These are phyloP conservation scores for Trypanosoma theileri DNA, from an alignment of 208 protist genomes.

Conservation along the genomic window DNA sequence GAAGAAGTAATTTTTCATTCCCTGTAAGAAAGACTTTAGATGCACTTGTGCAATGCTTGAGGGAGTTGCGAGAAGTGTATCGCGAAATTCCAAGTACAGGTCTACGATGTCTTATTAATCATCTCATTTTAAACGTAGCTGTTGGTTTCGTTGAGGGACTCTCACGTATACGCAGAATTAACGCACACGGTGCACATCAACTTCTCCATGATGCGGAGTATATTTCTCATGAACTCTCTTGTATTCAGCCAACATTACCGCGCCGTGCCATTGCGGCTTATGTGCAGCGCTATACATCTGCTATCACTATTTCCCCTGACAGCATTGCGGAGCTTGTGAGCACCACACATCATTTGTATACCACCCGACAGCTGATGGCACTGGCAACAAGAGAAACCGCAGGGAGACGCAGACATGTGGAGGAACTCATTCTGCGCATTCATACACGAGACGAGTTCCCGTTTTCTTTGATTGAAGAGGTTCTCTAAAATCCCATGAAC, in stretches of 20 bases:
- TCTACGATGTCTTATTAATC: neutral
- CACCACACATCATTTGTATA: constrained; percentile 9
- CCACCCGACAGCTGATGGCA: constrained; percentile 7
- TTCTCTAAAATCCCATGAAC: neutral
- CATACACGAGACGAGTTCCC: constrained; percentile 12
- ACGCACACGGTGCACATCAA: neutral
- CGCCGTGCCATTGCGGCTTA: neutral
- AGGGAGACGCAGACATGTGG: neutral
- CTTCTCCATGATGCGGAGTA: constrained; percentile 3
- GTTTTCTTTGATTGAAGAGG: constrained; percentile 13
- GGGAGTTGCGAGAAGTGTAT: neutral
- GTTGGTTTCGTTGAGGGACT: constrained; percentile 19
- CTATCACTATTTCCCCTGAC: neutral
- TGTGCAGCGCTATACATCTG: constrained; percentile 4
- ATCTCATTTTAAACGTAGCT: constrained; percentile 9
- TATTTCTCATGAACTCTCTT: constrained; percentile 3
- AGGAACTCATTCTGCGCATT: constrained; percentile 3
- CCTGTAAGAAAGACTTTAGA: constrained; percentile 3
- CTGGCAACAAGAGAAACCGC: neutral
- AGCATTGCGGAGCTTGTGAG: neutral
- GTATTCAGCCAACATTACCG: neutral
- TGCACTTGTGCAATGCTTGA: neutral
- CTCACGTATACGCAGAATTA: neutral
- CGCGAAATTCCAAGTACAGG: neutral
- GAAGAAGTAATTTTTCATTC: neutral